Base-by-base conservation (phyloP, 371 early-diverging fungal species). In the Batkoa obscura region DNA sequence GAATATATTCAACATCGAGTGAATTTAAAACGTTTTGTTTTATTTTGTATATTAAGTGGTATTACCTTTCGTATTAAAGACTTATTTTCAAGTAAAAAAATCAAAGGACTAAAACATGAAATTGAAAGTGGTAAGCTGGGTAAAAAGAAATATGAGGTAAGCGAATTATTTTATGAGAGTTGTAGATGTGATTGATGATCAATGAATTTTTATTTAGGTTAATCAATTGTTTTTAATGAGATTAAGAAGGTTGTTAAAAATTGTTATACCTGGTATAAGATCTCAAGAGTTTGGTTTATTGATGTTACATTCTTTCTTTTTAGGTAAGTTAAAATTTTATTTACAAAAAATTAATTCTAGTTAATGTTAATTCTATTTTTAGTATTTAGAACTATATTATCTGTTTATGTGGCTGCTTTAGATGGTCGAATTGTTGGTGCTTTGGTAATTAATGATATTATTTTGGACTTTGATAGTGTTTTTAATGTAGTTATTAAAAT, bases 371-470 rank as follows among this genome's bases (percentile, higher is more conserved):
- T 1, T 30, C 31, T 60, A 33, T 55, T 36, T 49, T 43, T 64
- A 75, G 83, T 88, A n/a, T 79, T 86, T 60, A 70, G 90, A 57
- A 89, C 90, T 2, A 68, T 83, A 41, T 67, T 90, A 35, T 87
- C 88, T 6, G 84, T 89, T 1, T 84, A 81, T 49, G 85, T 90
- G 53, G 94, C 96, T 5, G 71, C 91, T 37, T 73, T 94, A 45
- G 96, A 95, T 67, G 96, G 94, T 45, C 74, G 81, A 53, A 91
- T 95, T 56, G 94, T 92, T 32, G 81, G 82, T 58, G 84, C 90
- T 6, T 66, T 94, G 39, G 93, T 85, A 50, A 59, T 59, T 58
- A 10, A 33, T n/a, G 58, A 54, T 33, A 17, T 8, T 41, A 23
- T n/a, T 23, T 13, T 37, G 9, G 39, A 15, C 10, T 41, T 30